Evolutionary conservation across 2,329 filamentous ascomycete species (phyloP).

Genomic region (Meredithiella fracta): DNA sequence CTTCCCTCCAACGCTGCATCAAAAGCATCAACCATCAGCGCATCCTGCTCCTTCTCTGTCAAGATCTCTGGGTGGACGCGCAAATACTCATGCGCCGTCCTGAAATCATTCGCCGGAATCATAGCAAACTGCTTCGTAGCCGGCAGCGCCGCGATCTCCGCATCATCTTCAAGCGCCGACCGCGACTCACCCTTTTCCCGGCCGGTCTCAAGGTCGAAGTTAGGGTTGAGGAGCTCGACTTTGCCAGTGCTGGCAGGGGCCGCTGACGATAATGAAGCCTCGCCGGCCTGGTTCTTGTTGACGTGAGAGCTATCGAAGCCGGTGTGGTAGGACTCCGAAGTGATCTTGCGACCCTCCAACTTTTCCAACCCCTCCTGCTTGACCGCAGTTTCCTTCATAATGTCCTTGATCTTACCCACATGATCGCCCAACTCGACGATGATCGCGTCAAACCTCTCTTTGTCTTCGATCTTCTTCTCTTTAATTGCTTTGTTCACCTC

Average conservation of each 20-base stretch:
- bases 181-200: conserved; percentile 13
- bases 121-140: conserved; percentile 67
- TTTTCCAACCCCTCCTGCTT: conserved; percentile 72
- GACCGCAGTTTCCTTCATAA: conserved; percentile 57
- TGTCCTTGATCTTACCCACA: conserved; percentile 54
- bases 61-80: conserved; percentile 62
- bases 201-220: conserved; percentile 21
- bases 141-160: conserved; percentile 57
- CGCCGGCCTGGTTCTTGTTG: conserved; percentile 37
- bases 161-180: conserved; percentile 36
- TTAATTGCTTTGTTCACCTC: conserved; percentile 77
- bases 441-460: conserved; percentile 57
- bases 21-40: conserved; percentile 79
- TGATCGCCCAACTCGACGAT: conserved; percentile 63
- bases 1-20: conserved; percentile 66
- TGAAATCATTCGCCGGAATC: conserved; percentile 62
- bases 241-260: conserved; percentile 5
- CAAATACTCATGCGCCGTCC: conserved; percentile 58
- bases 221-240: conserved; percentile 38
- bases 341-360: conserved; percentile 79
- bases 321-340: conserved; percentile 72
- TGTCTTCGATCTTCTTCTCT: conserved; percentile 48
- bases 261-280: conserved; percentile 31
- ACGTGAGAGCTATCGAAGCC: conserved; percentile 84
- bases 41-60: conserved; percentile 75